Conservation (phyloP, 768 basidiomycete species). For the Pleurotus sapidus region DNA sequence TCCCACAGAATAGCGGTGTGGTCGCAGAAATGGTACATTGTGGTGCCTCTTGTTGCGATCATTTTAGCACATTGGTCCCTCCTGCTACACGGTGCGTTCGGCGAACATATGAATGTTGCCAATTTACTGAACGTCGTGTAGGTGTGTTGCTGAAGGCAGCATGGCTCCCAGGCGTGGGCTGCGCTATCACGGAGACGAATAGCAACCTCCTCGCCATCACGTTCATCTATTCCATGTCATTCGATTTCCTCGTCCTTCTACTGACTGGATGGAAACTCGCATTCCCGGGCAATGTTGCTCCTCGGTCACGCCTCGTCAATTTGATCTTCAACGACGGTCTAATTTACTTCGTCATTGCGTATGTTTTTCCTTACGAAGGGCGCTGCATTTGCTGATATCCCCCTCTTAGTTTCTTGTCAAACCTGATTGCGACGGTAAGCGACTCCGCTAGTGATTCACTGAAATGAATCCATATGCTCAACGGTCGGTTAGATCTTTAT, state of each 20-base stretch:
- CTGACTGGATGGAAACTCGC: constrained; percentile 63
- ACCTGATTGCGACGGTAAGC: constrained; percentile 51
- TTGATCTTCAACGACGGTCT: constrained; percentile 73
- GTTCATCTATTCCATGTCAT: constrained; percentile 74
- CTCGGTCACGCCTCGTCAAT: constrained; percentile 54
- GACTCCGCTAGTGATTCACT: too few relatives aligned
- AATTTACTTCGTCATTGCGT: constrained; percentile 73
- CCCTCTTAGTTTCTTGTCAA: constrained; percentile 58
- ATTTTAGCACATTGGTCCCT: constrained; percentile 74
- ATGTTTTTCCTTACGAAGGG: constrained; percentile 20
- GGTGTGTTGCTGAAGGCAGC: constrained; percentile 58
- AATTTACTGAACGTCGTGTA: constrained; percentile 14
- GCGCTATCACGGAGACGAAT: constrained; percentile 57
- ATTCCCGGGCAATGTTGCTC: constrained; percentile 28
- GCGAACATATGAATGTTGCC: background rate
- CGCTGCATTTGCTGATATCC: too few relatives aligned
- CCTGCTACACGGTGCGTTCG: constrained; percentile 54
- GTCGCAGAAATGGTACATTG: constrained; percentile 54
- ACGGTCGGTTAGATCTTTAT: constrained; percentile 36
- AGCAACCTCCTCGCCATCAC: constrained; percentile 58
- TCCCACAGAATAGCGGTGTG: constrained; percentile 63
- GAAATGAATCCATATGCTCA: too few relatives aligned
- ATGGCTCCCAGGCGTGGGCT: constrained; percentile 49
- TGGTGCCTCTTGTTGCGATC: constrained; percentile 46
- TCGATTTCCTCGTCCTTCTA: constrained; percentile 61